phyloP scores from a whole-genome alignment of 2,329 filamentous ascomycete genomes.

The Phialocephala subalpina region DNA sequence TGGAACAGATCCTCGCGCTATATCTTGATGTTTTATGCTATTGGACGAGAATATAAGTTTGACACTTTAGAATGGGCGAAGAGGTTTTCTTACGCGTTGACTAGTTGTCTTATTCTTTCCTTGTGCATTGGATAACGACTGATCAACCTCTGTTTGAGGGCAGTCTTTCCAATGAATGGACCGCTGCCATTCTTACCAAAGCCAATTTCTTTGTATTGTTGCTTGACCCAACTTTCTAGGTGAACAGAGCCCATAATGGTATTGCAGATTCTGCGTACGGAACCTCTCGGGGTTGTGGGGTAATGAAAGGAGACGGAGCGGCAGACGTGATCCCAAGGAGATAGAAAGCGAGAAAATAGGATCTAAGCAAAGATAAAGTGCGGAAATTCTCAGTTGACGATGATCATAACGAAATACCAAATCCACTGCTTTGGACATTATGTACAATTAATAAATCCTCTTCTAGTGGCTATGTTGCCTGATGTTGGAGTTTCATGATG shows the following conservation, averaged over 20 bases:
- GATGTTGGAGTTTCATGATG: slow-evolving; percentile 21
- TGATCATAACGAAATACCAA: slow-evolving; percentile 5
- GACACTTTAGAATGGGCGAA: not conserved
- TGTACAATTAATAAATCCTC: slow-evolving; percentile 7
- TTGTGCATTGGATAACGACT: slow-evolving; percentile 24
- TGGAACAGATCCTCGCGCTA: slow-evolving; percentile 18
- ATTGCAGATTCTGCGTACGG: not conserved
- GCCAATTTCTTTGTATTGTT: slow-evolving; percentile 26
- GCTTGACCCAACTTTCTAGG: slow-evolving; percentile 25
- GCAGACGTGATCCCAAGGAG: slow-evolving; percentile 9
- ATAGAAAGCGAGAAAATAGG: slow-evolving; percentile 15
- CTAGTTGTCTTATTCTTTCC: slow-evolving; percentile 20
- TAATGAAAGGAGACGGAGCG: slow-evolving; percentile 4
- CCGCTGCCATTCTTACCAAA: slow-evolving; percentile 21
- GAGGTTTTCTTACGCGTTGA: slow-evolving; percentile 20
- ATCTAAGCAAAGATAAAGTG: slow-evolving; percentile 15
- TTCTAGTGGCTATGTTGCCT: slow-evolving; percentile 19
- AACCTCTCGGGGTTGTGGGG: not conserved
- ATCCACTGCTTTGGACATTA: slow-evolving; percentile 6
- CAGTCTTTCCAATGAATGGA: slow-evolving; percentile 27
- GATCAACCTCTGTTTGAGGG: slow-evolving; percentile 26
- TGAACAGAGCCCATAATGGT: slow-evolving; percentile 18
- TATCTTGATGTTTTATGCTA: slow-evolving; percentile 24
- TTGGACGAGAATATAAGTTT: slow-evolving; percentile 17
- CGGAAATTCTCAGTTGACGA: slow-evolving; percentile 8